phyloP scores from a whole-genome alignment of 345 rosid genomes.

The Rhodomyrtus tomentosa region DNA sequence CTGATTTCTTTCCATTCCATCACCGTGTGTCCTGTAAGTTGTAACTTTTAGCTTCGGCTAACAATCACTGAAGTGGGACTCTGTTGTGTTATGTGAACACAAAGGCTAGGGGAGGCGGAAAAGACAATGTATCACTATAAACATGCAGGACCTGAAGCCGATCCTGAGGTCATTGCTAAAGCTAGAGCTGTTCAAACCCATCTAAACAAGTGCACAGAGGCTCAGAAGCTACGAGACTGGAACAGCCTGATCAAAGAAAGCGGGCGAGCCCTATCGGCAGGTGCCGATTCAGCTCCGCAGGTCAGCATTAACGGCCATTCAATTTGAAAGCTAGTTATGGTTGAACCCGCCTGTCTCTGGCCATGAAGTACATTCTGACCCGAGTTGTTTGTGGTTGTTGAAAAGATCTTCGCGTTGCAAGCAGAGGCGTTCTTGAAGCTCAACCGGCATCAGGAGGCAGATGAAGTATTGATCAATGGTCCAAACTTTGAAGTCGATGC shows the following conservation, averaged over 20 bases:
- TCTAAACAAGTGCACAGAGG: slow-evolving; percentile 63
- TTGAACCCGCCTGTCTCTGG: not conserved
- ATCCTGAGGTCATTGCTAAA: slow-evolving; percentile 48
- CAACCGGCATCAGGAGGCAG: slow-evolving; percentile 73
- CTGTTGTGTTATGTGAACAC: not conserved
- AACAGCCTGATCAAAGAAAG: slow-evolving; percentile 47
- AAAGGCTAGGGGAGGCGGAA: slow-evolving; percentile 88
- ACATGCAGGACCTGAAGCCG: slow-evolving; percentile 83
- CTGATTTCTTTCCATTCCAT: not conserved
- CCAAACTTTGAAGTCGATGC: slow-evolving; percentile 51
- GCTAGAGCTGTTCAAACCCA: slow-evolving; percentile 43
- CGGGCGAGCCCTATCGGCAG: slow-evolving; percentile 37
- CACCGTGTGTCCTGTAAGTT: not conserved
- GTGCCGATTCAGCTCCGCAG: slow-evolving; percentile 90
- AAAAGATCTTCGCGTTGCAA: slow-evolving; percentile 69
- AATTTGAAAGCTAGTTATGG: not conserved
- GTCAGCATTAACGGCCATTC: slow-evolving; percentile 25
- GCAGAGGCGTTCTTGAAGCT: slow-evolving; percentile 82
- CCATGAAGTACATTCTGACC: not conserved
- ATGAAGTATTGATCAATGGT: slow-evolving; percentile 37
- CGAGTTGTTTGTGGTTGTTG: not conserved
- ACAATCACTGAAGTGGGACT: not conserved
- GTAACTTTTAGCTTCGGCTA: not conserved
- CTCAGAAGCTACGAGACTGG: slow-evolving; percentile 65
- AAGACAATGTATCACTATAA: slow-evolving; percentile 80